Conservation (phyloP, 768 basidiomycete genomes). For the Kwoniella mangroviensis region DNA sequence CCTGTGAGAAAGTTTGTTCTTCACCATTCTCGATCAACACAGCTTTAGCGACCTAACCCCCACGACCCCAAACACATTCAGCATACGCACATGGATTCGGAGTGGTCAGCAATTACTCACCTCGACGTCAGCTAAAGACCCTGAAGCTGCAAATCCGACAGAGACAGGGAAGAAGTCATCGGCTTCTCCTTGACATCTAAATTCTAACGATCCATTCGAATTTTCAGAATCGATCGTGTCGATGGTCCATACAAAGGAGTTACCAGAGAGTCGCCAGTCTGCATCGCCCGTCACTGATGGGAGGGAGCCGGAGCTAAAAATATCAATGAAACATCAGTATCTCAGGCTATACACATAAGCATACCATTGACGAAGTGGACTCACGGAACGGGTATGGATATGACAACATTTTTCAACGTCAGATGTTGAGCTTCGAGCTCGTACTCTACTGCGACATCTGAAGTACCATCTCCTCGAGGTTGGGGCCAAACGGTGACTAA, state of each 20-base stretch:
- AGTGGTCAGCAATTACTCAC: constrained; percentile 56
- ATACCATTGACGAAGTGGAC: constrained; percentile 53
- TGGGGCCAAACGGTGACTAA: constrained; percentile 97
- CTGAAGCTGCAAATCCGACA: constrained; percentile 77
- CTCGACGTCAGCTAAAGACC: constrained; percentile 77
- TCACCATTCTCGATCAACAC: constrained; percentile 64
- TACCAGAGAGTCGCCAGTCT: constrained; percentile 79
- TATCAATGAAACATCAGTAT: background rate
- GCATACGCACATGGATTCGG: background rate
- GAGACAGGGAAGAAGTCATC: constrained; percentile 90
- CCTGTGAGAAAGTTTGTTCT: constrained; percentile 65
- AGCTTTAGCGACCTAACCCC: constrained; percentile 59
- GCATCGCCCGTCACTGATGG: constrained; percentile 45
- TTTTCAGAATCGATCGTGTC: constrained; percentile 66
- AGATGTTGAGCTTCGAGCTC: constrained; percentile 86
- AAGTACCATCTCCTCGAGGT: constrained; percentile 85
- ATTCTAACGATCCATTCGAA: constrained; percentile 84
- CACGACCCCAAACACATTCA: background rate
- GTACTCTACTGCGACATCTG: constrained; percentile 95
- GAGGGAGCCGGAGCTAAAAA: constrained; percentile 36
- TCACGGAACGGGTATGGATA: constrained; percentile 91
- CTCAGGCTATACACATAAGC: background rate
- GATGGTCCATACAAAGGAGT: constrained; percentile 82
- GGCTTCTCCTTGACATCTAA: constrained; percentile 84
- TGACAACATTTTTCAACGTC: constrained; percentile 79